Base-by-base conservation (phyloP, 2,329 filamentous ascomycete species). In the Penicillium sp. region DNA sequence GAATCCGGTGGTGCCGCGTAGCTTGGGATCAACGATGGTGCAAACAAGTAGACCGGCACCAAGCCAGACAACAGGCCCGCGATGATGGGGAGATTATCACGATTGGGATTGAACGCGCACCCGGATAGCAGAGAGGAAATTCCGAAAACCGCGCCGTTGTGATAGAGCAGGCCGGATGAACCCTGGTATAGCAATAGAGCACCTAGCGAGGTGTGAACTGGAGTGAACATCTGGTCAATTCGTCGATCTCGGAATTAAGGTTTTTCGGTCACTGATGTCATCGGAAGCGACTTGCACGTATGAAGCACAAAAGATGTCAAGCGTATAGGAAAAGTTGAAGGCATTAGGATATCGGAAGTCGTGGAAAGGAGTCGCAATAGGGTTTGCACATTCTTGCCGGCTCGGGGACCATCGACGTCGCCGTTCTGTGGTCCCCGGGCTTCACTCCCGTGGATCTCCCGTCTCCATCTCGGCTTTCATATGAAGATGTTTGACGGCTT, bases 61-160 rank as follows among this genome's bases (percentile, higher is more conserved):
- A 76, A 69, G 53, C 78, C 81, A 21, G 75, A 73, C 5, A 74
- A 65, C 65, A 82, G 70, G 3, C 79, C 79, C 2, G 69, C 67
- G 36, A 82, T 72, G 50, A 81, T 75, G 0, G 76, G 72, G 11
- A 79, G 45, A 47, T 76, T 76, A 43, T 76, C 72, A n/a, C 58
- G 65, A 6, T 66, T 74, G 0, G 77, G 77, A 21, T 67, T 65
- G 39, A 71, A 68, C 34, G 81, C 63, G 8, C 74, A 66, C 3
- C 71, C 71, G 2, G 77, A 73, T 21, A 82, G 58, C 9, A 79
- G 69, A 5, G 77, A 79, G 3, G 80, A 82, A 43, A 76, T 75
- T 7, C 80, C 80, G 53, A 83, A 73, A 4, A 82, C 68, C 2
- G 70, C 68, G n/a, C 80, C 80, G 71, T 80, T 82, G 45, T 81